Percentiles rank a stretch among this genome's conserved stretches.
These are phyloP conservation scores for Arabidopsis arenosa DNA, from an alignment of 345 rosid species.

Conservation along the genomic window DNA sequence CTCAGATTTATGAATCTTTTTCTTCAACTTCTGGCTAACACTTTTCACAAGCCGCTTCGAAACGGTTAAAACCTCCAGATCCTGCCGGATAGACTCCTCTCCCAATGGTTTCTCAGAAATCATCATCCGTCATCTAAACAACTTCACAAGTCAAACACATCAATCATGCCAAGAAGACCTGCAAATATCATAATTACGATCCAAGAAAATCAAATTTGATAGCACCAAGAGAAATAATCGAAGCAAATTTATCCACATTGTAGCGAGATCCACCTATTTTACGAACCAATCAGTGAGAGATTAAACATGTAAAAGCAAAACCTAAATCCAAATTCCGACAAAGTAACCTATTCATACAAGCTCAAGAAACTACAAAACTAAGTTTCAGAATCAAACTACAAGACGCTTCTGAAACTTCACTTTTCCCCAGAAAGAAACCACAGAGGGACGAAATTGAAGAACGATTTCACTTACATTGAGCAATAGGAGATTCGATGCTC, in stretches of 20 bases:
- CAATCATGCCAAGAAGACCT: conserved; percentile 22
- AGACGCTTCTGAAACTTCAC: background rate
- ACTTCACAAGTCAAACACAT: conserved; percentile 26
- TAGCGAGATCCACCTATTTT: background rate
- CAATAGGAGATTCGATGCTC: background rate
- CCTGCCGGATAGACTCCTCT: conserved; percentile 64
- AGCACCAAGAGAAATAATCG: too few relatives aligned
- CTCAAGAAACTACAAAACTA: background rate
- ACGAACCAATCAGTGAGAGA: background rate
- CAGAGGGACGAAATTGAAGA: conserved; percentile 3
- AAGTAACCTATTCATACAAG: background rate
- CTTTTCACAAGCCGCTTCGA: conserved; percentile 79
- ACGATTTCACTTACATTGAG: conserved; percentile 23
- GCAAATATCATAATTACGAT: background rate
- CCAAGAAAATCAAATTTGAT: too few relatives aligned
- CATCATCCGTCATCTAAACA: conserved; percentile 46
- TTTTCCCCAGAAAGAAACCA: too few relatives aligned
- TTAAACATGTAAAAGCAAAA: background rate
- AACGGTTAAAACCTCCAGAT: conserved; percentile 71
- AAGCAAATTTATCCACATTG: background rate
- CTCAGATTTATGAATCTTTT: conserved; percentile 56
- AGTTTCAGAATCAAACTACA: background rate
- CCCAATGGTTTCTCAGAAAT: conserved; percentile 53
- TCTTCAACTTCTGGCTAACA: conserved; percentile 78
- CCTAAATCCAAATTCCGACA: background rate